A percentile compares a stretch with the other conserved stretches of the same genome.
Evolutionary conservation across 495 filamentous ascomycete genomes (phyloP).

Genomic region (Lepraria neglecta): DNA sequence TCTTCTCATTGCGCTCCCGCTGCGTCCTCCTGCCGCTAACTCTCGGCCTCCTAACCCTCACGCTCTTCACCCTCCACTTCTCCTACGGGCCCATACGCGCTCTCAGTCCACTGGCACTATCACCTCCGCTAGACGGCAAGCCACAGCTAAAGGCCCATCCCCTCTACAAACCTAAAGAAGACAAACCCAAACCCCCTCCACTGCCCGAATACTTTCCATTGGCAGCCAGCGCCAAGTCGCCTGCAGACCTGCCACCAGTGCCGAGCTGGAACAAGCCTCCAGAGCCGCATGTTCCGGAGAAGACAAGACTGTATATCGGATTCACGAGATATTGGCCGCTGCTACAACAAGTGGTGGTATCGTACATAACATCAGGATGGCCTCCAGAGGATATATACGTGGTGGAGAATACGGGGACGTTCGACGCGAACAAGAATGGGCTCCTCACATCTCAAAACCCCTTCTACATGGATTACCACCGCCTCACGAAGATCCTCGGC

Average conservation of each 20-base stretch:
- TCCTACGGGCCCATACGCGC: conserved; percentile 2
- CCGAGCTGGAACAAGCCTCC: conserved; percentile 28
- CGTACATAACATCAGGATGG: conserved; percentile 58
- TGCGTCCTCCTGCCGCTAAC: conserved; percentile 22
- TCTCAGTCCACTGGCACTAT: neutral
- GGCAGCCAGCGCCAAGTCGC: conserved; percentile 23
- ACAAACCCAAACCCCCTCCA: conserved; percentile 17
- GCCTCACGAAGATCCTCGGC: conserved; percentile 44
- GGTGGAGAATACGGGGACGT: conserved; percentile 58
- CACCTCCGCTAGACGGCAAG: neutral
- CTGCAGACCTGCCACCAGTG: conserved; percentile 27
- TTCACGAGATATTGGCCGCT: conserved; percentile 56
- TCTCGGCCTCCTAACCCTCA: conserved; percentile 19
- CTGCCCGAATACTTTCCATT: conserved; percentile 28
- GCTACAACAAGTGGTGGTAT: conserved; percentile 52
- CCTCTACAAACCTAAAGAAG: conserved; percentile 19
- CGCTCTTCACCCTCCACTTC: conserved; percentile 21
- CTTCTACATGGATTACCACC: conserved; percentile 54
- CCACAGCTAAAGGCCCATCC: conserved; percentile 11
- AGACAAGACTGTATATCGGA: conserved; percentile 52
- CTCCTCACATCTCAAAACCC: conserved; percentile 53
- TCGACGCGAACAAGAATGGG: conserved; percentile 49
- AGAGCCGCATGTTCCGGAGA: conserved; percentile 22
- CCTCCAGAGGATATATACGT: conserved; percentile 55
- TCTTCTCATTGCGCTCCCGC: conserved; percentile 23